Evolutionary conservation across 305 asterid species (phyloP).

Genomic region (Vinca major): DNA sequence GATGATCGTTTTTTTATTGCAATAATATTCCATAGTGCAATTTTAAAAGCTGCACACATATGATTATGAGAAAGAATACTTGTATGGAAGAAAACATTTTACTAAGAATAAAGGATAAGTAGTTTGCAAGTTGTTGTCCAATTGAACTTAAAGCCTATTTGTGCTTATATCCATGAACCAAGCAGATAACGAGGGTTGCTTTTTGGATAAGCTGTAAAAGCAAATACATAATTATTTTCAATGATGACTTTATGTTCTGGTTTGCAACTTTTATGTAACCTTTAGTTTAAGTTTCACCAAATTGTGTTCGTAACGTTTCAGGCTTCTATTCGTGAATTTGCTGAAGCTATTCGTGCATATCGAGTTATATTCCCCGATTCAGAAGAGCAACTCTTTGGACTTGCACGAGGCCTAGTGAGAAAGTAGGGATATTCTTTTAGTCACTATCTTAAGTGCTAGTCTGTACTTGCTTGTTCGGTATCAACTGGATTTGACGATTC

Average conservation of each 20-base stretch:
- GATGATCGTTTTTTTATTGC: background rate
- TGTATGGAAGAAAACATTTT: background rate
- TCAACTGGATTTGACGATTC: slow-evolving; percentile 1
- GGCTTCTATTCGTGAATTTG: slow-evolving; percentile 85
- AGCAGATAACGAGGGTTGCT: background rate
- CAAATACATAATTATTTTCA: background rate
- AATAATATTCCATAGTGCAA: background rate
- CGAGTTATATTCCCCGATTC: slow-evolving; percentile 81
- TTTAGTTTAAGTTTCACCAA: background rate
- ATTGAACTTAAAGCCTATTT: background rate
- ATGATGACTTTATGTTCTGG: background rate
- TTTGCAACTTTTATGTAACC: background rate
- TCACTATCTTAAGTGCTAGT: slow-evolving; percentile 4
- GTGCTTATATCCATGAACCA: slow-evolving; percentile 3
- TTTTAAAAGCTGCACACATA: background rate
- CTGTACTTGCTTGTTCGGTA: background rate
- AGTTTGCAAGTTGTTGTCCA: slow-evolving; percentile 4
- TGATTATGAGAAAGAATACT: background rate
- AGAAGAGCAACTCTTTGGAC: slow-evolving; percentile 75
- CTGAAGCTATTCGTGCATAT: slow-evolving; percentile 90
- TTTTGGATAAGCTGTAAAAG: background rate
- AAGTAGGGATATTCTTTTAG: slow-evolving; percentile 37
- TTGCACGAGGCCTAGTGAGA: slow-evolving; percentile 60
- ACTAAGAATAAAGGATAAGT: background rate
- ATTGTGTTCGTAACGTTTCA: slow-evolving; percentile 23